Conservation (phyloP, 345 rosid species). For the Citrus glauca region DNA sequence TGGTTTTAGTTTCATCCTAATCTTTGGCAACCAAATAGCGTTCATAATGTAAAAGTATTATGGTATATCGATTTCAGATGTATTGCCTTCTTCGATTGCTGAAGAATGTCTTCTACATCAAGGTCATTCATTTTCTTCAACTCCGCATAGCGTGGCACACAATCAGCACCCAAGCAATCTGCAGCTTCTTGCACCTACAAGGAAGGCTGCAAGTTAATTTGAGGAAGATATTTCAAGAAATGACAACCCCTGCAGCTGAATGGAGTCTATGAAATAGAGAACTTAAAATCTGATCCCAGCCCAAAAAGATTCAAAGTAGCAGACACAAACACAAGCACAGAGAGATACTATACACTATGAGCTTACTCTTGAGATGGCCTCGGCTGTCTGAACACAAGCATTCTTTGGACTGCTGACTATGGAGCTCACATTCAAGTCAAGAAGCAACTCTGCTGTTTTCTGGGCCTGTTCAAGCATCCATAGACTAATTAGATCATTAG, state of each 20-base stretch:
- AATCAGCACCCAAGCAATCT: slow-evolving; percentile 81
- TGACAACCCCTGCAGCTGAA: not conserved
- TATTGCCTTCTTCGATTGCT: slow-evolving; percentile 53
- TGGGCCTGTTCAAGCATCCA: slow-evolving; percentile 57
- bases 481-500: slow-evolving; percentile 19
- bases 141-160: slow-evolving; percentile 69
- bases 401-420: slow-evolving; percentile 52
- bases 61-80: not conserved
- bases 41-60: not conserved
- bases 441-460: slow-evolving; percentile 90
- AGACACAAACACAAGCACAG: not conserved
- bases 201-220: not conserved
- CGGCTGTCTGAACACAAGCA: slow-evolving; percentile 62
- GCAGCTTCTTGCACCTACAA: slow-evolving; percentile 94
- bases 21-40: too few relatives aligned
- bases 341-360: not conserved
- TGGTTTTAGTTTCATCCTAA: too few relatives aligned
- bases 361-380: slow-evolving; percentile 56
- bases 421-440: slow-evolving; percentile 66
- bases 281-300: not conserved
- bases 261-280: not conserved
- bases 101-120: slow-evolving; percentile 37
- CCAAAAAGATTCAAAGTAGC: not conserved
- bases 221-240: not conserved
- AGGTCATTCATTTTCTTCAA: slow-evolving; percentile 55